Percentiles rank a stretch among this genome's conserved stretches.
Evolutionary conservation across 2,329 filamentous ascomycete genomes (phyloP).

Genomic region (Thyridium curvatum): DNA sequence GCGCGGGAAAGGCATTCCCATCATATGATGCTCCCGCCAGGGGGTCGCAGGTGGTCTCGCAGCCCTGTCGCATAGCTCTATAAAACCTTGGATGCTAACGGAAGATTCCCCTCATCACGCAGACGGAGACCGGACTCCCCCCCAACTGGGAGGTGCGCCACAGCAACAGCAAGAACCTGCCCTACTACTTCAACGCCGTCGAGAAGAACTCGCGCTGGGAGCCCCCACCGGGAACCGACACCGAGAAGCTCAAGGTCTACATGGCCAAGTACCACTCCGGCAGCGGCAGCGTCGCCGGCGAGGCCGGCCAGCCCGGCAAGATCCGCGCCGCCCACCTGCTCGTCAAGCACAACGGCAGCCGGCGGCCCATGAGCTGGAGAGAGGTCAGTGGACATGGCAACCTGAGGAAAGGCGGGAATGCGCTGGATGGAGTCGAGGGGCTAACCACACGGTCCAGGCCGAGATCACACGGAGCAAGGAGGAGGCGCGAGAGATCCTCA

Average conservation of each 20-base stretch:
- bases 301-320: slow-evolving; percentile 54
- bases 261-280: slow-evolving; percentile 84
- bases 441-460: slow-evolving; percentile 32
- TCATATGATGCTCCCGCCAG: no score
- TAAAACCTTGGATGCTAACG: no score
- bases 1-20: no score
- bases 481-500: slow-evolving; percentile 74
- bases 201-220: slow-evolving; percentile 94
- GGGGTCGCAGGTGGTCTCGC: no score
- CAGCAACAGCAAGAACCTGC: slow-evolving; percentile 96
- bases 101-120: slow-evolving; percentile 1
- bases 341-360: slow-evolving; percentile 85
- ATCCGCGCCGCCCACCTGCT: slow-evolving; percentile 90
- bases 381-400: slow-evolving; percentile 50
- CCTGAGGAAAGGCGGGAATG: background rate
- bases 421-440: background rate
- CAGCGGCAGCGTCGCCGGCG: slow-evolving; percentile 21
- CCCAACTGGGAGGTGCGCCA: slow-evolving; percentile 91
- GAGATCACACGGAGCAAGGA: slow-evolving; percentile 85
- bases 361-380: slow-evolving; percentile 88
- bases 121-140: slow-evolving; percentile 76
- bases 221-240: slow-evolving; percentile 80
- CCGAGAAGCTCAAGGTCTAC: slow-evolving; percentile 86
- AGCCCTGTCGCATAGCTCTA: no score
- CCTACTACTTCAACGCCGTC: slow-evolving; percentile 92